Evolutionary conservation across 306 rosid species (phyloP).

Genomic region (Geum urbanum): DNA sequence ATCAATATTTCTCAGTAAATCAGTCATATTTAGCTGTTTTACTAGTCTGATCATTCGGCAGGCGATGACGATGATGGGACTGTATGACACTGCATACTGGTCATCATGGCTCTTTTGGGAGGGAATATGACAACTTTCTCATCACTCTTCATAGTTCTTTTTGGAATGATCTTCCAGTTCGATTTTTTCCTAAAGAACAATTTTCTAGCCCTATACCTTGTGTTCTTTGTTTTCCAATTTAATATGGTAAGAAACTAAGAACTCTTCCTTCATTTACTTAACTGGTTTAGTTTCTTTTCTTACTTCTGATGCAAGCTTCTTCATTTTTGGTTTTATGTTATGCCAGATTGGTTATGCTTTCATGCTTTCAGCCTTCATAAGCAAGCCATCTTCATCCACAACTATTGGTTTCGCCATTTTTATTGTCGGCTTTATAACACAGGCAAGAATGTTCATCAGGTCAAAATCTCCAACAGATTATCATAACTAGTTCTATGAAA

Average conservation of each 20-base stretch:
- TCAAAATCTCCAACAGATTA: constrained; percentile 11
- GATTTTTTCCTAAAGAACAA: constrained; percentile 63
- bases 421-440: constrained; percentile 76
- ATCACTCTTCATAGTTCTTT: constrained; percentile 67
- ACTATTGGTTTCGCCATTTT: constrained; percentile 66
- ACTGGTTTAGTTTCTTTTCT: constrained; percentile 7
- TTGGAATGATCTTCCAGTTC: constrained; percentile 84
- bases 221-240: constrained; percentile 85
- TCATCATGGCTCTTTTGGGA: constrained; percentile 92
- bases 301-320: background rate
- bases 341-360: constrained; percentile 77
- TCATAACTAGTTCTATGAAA: constrained; percentile 10
- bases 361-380: constrained; percentile 75
- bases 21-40: no score
- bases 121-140: constrained; percentile 49
- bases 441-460: constrained; percentile 48
- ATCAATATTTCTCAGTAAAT: background rate
- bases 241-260: constrained; percentile 53
- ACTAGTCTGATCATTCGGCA: no score
- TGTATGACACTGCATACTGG: constrained; percentile 87
- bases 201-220: constrained; percentile 46
- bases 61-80: constrained; percentile 96
- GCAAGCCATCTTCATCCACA: constrained; percentile 77
- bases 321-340: constrained; percentile 3
- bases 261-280: constrained; percentile 11